Percentiles rank a stretch among this genome's conserved stretches.
Evolutionary conservation across 2,329 filamentous ascomycete genomes (phyloP).

Genomic region (Epichloe coenophiala): DNA sequence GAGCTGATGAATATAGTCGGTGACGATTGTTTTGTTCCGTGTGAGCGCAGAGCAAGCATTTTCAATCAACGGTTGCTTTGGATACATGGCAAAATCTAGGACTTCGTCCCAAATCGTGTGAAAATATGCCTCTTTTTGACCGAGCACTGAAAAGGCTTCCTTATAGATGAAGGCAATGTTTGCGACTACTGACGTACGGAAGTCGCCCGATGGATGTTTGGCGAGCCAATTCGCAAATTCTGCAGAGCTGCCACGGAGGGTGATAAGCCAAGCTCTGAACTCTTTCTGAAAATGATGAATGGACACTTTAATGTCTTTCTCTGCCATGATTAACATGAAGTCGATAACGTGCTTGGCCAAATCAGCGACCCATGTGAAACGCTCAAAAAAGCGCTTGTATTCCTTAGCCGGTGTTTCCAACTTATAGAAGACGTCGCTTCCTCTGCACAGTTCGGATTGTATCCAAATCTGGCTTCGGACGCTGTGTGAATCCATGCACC

Average conservation of each 20-base stretch:
- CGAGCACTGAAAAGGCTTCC: slow-evolving; percentile 42
- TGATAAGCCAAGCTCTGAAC: slow-evolving; percentile 45
- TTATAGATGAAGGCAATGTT: slow-evolving; percentile 52
- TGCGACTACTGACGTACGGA: slow-evolving; percentile 44
- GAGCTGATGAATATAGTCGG: slow-evolving; percentile 50
- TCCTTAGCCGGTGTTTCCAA: slow-evolving; percentile 41
- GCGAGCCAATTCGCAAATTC: slow-evolving; percentile 41
- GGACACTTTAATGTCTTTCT: slow-evolving; percentile 22
- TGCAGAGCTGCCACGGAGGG: slow-evolving; percentile 26
- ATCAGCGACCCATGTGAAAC: slow-evolving; percentile 59
- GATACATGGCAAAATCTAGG: slow-evolving; percentile 22
- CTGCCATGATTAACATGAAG: slow-evolving; percentile 33
- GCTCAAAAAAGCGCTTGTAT: slow-evolving; percentile 47
- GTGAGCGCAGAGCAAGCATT: neutral
- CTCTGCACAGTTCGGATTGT: slow-evolving; percentile 33
- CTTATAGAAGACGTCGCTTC: slow-evolving; percentile 46
- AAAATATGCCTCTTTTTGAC: slow-evolving; percentile 11
- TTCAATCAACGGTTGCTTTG: slow-evolving; percentile 8
- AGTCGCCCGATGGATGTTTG: slow-evolving; percentile 40
- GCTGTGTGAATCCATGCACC: slow-evolving; percentile 29
- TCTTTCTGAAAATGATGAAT: slow-evolving; percentile 41
- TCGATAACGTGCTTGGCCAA: slow-evolving; percentile 61
- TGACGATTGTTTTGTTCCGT: slow-evolving; percentile 46
- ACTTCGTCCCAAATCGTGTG: slow-evolving; percentile 44
- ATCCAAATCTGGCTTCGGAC: slow-evolving; percentile 49